These are phyloP conservation scores for Apiotrichum gamsii DNA, from an alignment of 1,284 basidiomycete species.

Conservation along the genomic window DNA sequence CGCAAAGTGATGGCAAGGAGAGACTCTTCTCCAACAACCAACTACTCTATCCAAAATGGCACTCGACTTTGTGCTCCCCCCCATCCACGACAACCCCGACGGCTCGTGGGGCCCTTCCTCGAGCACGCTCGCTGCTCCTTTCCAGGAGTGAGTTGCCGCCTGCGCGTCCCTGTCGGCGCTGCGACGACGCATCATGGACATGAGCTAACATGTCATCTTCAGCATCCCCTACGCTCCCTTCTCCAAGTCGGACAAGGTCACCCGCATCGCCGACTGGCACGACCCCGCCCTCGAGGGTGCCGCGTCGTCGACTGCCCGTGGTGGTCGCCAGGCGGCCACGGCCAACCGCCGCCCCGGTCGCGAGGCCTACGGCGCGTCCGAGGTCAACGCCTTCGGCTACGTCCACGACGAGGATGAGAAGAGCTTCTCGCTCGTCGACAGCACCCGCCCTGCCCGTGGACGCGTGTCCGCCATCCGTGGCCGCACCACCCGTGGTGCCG, in stretches of 20 bases:
- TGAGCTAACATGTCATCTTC: too few relatives aligned
- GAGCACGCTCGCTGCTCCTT: conserved; percentile 40
- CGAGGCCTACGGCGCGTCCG: conserved; percentile 52
- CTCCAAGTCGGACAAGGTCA: conserved; percentile 97
- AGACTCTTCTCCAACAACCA: too few relatives aligned
- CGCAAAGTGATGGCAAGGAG: too few relatives aligned
- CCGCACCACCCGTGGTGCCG: conserved; percentile 15
- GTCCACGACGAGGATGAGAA: conserved; percentile 99
- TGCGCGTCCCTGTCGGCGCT: neutral
- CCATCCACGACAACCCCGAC: conserved; percentile 47
- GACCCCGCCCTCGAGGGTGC: conserved; percentile 53
- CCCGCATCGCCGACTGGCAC: conserved; percentile 97
- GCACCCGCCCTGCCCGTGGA: conserved; percentile 49
- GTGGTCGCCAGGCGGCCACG: conserved; percentile 20
- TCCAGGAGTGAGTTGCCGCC: conserved; percentile 44
- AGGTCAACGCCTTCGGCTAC: conserved; percentile 92
- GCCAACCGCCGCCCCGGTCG: conserved; percentile 40
- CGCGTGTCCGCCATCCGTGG: conserved; percentile 56
- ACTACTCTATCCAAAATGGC: conserved; percentile 33
- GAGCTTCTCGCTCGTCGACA: conserved; percentile 94
- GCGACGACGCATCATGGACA: too few relatives aligned
- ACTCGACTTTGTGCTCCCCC: conserved; percentile 43
- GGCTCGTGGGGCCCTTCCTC: conserved; percentile 48
- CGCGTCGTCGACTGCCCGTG: conserved; percentile 55
- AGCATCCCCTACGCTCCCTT: conserved; percentile 91